Base-by-base conservation (phyloP, 345 rosid species). In the Camelina sativa region DNA sequence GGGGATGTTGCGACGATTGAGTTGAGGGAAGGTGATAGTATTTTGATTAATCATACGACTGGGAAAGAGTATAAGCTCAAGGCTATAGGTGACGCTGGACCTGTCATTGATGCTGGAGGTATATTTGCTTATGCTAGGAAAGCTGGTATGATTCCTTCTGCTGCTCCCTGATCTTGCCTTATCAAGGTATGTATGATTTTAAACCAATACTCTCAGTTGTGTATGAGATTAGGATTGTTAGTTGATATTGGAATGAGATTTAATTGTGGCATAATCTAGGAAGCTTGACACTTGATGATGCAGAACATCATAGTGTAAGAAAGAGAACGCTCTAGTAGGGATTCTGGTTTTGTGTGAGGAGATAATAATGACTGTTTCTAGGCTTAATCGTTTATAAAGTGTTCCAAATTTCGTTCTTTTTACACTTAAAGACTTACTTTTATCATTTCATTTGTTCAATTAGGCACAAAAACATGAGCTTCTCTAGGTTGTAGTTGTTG, bases 21-120 rank as follows among this genome's bases (percentile, higher is more conserved):
- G 73, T 44, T 89, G 62, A 86, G 62, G 23, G 90, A 89, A 82
- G 81, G 83, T 0, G 88, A 86, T 76, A 80, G 84, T 17, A 77
- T 84, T 32, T 57, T 94, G 86, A 88, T 87, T 10, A 94, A 94
- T 80, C 97, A 94, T 69, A 86, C 91, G 5, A 86, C 90, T 2
- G 96, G 95, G 12, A 94, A 89, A 76, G 89, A 89, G 79, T 94
- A 88, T 37, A 85, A 80, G 80, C 47, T 94, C 73, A 91, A 89
- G 81, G 84, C 96, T 0, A 89, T 89, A 62, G 98, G 98, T n/a
- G 97, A 91, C 64, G 91, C 91, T 0, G 97, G 97, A 1, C 97
- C 97, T 0, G 97, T 91, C 2, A 85, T 91, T 58, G 90, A 88
- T 8, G 97, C 93, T 22, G 97, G 97, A 1, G 97, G 87, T 38